Evolutionary conservation across 1,284 basidiomycete species (phyloP).

Genomic region (Sanghuangporus baumii): DNA sequence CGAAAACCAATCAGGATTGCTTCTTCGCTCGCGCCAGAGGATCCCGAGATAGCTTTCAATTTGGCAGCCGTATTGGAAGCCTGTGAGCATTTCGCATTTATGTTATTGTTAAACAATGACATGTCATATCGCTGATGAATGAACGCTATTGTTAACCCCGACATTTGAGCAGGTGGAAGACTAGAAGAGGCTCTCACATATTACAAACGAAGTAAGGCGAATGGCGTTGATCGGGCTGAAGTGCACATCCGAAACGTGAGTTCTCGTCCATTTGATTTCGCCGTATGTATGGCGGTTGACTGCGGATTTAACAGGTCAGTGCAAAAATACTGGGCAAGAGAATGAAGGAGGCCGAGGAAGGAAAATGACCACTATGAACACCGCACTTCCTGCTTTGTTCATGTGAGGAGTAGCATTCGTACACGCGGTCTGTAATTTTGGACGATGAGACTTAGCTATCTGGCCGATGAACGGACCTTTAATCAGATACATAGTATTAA

Average conservation of each 20-base stretch:
- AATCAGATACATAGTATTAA: not conserved
- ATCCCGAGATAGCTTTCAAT: conserved; percentile 94
- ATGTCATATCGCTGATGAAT: conserved; percentile 24
- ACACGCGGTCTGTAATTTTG: not conserved
- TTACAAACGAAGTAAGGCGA: conserved; percentile 74
- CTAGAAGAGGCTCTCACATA: conserved; percentile 77
- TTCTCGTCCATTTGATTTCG: conserved; percentile 17
- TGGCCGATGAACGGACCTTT: not conserved
- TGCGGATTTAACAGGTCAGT: conserved; percentile 47
- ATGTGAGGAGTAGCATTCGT: not conserved
- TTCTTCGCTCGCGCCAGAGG: conserved; percentile 80
- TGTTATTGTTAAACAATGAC: conserved; percentile 27
- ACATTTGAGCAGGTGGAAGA: conserved; percentile 50
- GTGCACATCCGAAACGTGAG: conserved; percentile 81
- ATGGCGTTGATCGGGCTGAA: conserved; percentile 81
- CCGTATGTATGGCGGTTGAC: conserved; percentile 15
- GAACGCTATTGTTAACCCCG: conserved; percentile 14
- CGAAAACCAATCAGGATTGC: conserved; percentile 57
- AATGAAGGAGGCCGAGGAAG: conserved; percentile 44
- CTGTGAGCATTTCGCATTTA: conserved; percentile 43
- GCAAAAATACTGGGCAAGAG: conserved; percentile 74
- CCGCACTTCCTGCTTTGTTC: not conserved
- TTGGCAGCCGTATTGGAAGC: conserved; percentile 89
- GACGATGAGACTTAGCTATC: not conserved
- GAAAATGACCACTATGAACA: conserved; percentile 31